Evolutionary conservation across 2,329 filamentous ascomycete genomes (phyloP).

Genomic region (Penicillium freii): DNA sequence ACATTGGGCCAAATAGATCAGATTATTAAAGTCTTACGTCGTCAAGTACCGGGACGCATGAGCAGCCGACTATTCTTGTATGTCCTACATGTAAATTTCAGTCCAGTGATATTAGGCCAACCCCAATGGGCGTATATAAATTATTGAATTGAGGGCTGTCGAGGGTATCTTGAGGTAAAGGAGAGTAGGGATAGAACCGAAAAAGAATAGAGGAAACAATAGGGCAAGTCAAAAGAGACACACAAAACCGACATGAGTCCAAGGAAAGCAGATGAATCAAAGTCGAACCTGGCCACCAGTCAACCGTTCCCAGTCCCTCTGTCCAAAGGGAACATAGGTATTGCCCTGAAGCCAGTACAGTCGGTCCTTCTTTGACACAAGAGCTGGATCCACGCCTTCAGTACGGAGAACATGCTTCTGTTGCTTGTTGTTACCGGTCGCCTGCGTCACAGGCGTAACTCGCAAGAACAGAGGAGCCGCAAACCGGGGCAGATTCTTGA

Average conservation of each 20-base stretch:
- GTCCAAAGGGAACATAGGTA: constrained; percentile 66
- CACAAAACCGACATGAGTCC: neutral
- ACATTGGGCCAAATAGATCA: neutral
- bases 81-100: neutral
- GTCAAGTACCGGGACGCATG: neutral
- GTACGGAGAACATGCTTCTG: constrained; percentile 72
- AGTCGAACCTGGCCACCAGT: constrained; percentile 68
- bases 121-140: neutral
- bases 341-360: constrained; percentile 67
- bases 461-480: constrained; percentile 77
- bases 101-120: neutral
- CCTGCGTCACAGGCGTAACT: constrained; percentile 60
- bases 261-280: constrained; percentile 37
- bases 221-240: neutral
- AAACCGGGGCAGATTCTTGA: constrained; percentile 64
- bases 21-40: neutral
- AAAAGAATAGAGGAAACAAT: neutral
- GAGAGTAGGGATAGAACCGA: neutral
- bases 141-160: neutral
- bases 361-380: constrained; percentile 40
- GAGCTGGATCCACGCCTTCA: constrained; percentile 67
- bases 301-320: constrained; percentile 67
- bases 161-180: constrained; percentile 2
- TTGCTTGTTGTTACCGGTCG: constrained; percentile 86
- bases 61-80: neutral